phyloP scores from a whole-genome alignment of 225 moss, liverwort and hornwort species.

The Thuidium tamariscinum region DNA sequence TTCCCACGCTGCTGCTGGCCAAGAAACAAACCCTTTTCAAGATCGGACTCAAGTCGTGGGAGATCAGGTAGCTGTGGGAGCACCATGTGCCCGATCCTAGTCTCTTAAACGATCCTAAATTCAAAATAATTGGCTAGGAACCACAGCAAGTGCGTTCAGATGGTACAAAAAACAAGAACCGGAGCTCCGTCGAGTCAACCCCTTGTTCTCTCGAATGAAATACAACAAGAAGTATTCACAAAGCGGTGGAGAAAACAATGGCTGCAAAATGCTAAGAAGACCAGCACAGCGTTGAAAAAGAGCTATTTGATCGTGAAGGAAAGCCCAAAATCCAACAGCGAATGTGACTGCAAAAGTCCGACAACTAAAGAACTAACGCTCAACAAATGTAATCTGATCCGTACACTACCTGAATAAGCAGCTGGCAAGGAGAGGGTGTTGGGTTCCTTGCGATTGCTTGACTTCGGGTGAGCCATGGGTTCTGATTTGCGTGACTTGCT shows the following conservation, averaged over 20 bases:
- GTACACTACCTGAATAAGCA: background rate
- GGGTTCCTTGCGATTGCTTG: background rate
- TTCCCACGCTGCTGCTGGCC: background rate
- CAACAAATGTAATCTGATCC: background rate
- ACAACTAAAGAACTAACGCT: background rate
- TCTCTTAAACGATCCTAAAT: background rate
- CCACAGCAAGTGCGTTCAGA: background rate
- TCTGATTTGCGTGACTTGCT: background rate
- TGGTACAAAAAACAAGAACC: no score
- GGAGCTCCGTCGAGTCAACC: background rate
- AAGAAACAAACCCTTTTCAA: background rate
- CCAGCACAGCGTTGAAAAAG: background rate
- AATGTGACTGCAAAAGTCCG: background rate
- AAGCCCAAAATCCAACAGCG: background rate
- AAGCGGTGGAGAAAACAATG: background rate
- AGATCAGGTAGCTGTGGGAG: no score
- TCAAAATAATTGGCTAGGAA: background rate
- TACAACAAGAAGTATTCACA: background rate
- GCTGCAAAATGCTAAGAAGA: background rate
- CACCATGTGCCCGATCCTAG: background rate
- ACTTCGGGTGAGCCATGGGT: background rate
- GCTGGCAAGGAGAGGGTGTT: background rate
- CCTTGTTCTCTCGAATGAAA: background rate
- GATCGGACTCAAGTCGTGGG: background rate
- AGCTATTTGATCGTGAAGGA: background rate